Evolutionary conservation across 2,329 filamentous ascomycete species (phyloP).

Genomic region (Polychaeton citri): DNA sequence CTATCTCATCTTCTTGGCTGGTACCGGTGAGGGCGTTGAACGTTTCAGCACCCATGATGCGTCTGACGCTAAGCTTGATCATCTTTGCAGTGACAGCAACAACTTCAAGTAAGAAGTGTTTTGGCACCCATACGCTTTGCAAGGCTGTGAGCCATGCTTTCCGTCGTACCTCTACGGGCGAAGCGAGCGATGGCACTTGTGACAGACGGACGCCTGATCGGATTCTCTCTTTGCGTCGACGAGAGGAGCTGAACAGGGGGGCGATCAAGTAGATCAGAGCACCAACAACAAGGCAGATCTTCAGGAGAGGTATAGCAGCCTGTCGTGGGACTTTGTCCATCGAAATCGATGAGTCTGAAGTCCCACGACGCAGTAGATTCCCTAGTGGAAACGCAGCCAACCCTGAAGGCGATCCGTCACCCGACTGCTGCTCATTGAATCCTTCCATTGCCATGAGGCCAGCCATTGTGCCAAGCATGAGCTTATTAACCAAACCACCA

Average conservation of each 20-base stretch:
- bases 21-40: conserved; percentile 71
- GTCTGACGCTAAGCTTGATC: conserved; percentile 66
- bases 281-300: conserved; percentile 38
- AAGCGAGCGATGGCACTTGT: conserved; percentile 57
- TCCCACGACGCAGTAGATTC: conserved; percentile 18
- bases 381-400: conserved; percentile 29
- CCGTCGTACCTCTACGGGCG: conserved; percentile 70
- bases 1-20: conserved; percentile 72
- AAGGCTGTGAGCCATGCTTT: conserved; percentile 89
- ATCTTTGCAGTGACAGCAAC: conserved; percentile 69
- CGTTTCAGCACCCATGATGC: conserved; percentile 59
- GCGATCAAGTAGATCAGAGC: conserved; percentile 44
- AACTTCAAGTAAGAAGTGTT: conserved; percentile 75
- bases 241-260: conserved; percentile 43
- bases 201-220: conserved; percentile 23
- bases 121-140: conserved; percentile 82
- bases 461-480: conserved; percentile 87
- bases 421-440: conserved; percentile 48
- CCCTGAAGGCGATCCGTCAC: conserved; percentile 25
- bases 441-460: conserved; percentile 87
- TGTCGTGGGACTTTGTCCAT: conserved; percentile 12
- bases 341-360: conserved; percentile 8
- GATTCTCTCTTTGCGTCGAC: conserved; percentile 36
- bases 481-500: conserved; percentile 48
- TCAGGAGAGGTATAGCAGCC: conserved; percentile 30